Conservation (phyloP, 441 rosid species). For the Erysimum pusillum region DNA sequence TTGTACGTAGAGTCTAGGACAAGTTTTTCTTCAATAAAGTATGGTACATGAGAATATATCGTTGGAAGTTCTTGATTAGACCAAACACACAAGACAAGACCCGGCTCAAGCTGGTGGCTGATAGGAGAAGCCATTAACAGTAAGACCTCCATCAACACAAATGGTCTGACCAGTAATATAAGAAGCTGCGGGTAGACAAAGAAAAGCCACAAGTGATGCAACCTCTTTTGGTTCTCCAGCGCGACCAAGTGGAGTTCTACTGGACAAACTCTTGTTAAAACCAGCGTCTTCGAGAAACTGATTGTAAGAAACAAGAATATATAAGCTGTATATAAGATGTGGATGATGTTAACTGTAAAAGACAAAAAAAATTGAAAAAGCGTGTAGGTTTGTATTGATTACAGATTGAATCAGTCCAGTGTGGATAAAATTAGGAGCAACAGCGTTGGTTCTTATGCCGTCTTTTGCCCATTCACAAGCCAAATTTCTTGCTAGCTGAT, state of each 20-base stretch:
- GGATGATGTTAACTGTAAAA: not conserved
- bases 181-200: constrained; percentile 76
- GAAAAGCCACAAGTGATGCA: constrained; percentile 68
- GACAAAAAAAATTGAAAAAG: not conserved
- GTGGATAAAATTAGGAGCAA: constrained; percentile 8
- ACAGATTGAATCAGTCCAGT: not conserved
- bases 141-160: constrained; percentile 78
- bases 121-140: constrained; percentile 60
- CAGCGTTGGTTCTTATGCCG: constrained; percentile 24
- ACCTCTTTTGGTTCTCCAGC: constrained; percentile 76
- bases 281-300: constrained; percentile 4
- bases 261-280: not conserved
- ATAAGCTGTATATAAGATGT: no score
- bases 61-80: not conserved
- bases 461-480: constrained; percentile 35
- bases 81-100: not conserved
- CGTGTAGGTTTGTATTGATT: not conserved
- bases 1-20: no score
- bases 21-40: not conserved
- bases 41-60: not conserved
- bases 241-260: constrained; percentile 63
- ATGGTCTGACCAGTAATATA: constrained; percentile 84
- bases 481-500: constrained; percentile 19
- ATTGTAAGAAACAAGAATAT: not conserved
- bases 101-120: constrained; percentile 12